Conservation (phyloP, 768 basidiomycete species). For the Mycena chlorophos region DNA sequence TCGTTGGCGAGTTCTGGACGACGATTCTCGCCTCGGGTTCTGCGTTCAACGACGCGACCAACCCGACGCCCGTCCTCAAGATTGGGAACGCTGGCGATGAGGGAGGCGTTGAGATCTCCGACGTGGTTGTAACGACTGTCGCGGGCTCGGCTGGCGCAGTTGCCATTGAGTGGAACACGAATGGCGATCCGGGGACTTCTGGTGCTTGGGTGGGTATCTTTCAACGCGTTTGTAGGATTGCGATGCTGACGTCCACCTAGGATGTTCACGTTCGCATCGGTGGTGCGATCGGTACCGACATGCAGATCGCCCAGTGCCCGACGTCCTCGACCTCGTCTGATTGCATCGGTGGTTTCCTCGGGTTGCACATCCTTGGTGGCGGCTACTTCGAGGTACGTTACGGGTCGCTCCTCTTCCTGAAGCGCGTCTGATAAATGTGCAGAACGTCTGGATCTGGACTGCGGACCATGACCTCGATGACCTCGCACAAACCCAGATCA, state of each 20-base stretch:
- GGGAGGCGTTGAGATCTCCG: slow-evolving; percentile 41
- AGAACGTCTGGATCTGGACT: slow-evolving; percentile 50
- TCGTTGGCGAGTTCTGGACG: slow-evolving; percentile 35
- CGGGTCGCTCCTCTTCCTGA: background rate
- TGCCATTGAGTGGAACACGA: slow-evolving; percentile 38
- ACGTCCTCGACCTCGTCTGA: slow-evolving; percentile 26
- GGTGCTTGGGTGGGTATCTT: slow-evolving; percentile 31
- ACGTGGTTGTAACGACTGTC: slow-evolving; percentile 41
- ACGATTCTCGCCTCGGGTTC: slow-evolving; percentile 22
- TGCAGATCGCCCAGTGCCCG: slow-evolving; percentile 35
- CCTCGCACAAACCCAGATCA: slow-evolving; percentile 34
- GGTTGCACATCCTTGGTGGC: slow-evolving; percentile 33
- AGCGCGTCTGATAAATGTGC: background rate
- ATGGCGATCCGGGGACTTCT: slow-evolving; percentile 20
- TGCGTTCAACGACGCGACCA: slow-evolving; percentile 6
- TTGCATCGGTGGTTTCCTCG: slow-evolving; percentile 50
- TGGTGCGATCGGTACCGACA: slow-evolving; percentile 33
- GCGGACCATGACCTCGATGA: slow-evolving; percentile 58
- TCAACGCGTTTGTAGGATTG: background rate
- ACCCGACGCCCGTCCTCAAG: slow-evolving; percentile 5
- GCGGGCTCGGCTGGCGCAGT: slow-evolving; percentile 45
- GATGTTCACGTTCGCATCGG: slow-evolving; percentile 24
- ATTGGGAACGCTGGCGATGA: slow-evolving; percentile 28
- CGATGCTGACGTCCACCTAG: background rate
- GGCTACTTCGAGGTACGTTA: slow-evolving; percentile 14